Conservation (phyloP, 257 asterid genomes). For the Plantago ovata region DNA sequence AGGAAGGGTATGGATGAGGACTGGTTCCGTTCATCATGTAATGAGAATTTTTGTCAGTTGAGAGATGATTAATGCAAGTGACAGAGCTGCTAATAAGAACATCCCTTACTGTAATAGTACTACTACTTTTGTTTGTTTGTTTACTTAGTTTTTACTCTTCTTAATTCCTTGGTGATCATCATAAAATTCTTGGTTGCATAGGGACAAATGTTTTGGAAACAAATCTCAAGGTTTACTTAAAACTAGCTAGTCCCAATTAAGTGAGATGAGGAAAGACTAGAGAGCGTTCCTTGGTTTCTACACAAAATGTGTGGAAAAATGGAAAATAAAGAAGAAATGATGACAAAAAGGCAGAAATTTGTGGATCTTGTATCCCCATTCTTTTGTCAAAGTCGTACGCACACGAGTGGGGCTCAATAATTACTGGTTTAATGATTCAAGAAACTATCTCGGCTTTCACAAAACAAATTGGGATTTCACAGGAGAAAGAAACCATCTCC, state of each 20-base stretch:
- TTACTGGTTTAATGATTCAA: constrained; percentile 32
- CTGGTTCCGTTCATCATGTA: constrained; percentile 25
- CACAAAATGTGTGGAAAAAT: constrained; percentile 21
- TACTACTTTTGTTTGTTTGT: too few species aligned
- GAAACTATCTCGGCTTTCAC: constrained; percentile 30
- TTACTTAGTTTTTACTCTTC: background rate
- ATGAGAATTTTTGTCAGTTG: background rate
- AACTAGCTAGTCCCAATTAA: too few species aligned
- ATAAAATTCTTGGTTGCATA: background rate
- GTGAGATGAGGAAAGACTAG: background rate
- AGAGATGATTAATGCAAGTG: background rate
- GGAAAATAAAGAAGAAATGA: background rate
- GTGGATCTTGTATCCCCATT: constrained; percentile 17
- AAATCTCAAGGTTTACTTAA: constrained; percentile 28
- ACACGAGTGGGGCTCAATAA: constrained; percentile 41
- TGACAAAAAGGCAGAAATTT: constrained; percentile 17
- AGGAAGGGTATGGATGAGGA: constrained; percentile 26
- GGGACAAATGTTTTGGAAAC: constrained; percentile 39
- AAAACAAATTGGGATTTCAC: constrained; percentile 22
- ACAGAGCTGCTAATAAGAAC: background rate
- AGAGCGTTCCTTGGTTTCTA: constrained; percentile 27
- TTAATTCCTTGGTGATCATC: background rate
- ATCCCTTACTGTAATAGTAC: constrained; percentile 4
- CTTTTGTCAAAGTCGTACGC: constrained; percentile 32
- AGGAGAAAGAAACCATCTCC: too few species aligned